Conservation (phyloP, 768 basidiomycete species). For the Sistotremastrum suecicum region DNA sequence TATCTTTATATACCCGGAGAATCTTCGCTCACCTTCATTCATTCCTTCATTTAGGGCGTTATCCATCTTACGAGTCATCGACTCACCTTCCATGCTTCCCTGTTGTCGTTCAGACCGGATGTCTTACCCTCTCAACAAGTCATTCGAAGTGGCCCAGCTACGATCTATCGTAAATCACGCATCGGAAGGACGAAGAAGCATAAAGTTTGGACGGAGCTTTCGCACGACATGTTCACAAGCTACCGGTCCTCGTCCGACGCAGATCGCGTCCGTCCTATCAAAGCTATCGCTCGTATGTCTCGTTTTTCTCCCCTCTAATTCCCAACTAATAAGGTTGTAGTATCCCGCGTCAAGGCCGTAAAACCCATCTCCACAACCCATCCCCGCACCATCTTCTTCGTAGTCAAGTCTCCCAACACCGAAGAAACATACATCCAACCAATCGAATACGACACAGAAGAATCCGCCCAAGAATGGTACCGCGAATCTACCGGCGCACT, state of each 20-base stretch:
- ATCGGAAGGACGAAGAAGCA: conserved; percentile 28
- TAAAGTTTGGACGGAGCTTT: conserved; percentile 49
- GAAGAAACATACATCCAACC: conserved; percentile 13
- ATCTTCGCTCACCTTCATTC: conserved; percentile 1
- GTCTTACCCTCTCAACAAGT: conserved; percentile 18
- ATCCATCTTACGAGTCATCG: conserved; percentile 55
- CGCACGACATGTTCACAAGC: conserved; percentile 42
- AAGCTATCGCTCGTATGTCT: conserved; percentile 35
- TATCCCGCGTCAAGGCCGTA: conserved; percentile 32
- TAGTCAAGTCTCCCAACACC: conserved; percentile 19
- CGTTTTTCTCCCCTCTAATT: neutral
- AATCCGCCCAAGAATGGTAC: conserved; percentile 36
- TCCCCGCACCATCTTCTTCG: conserved; percentile 24
- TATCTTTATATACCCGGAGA: conserved; percentile 8
- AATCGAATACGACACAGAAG: conserved; percentile 45
- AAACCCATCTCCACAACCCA: conserved; percentile 29
- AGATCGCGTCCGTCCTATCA: conserved; percentile 38
- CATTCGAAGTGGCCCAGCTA: conserved; percentile 36
- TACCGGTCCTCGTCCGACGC: conserved; percentile 41
- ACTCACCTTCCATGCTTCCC: conserved; percentile 47
- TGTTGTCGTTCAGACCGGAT: conserved; percentile 31
- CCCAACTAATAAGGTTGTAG: conserved; percentile 19
- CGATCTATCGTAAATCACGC: conserved; percentile 23
- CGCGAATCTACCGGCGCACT: conserved; percentile 30
- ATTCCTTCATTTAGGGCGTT: conserved; percentile 26